Evolutionary conservation across 306 rosid genomes (phyloP).

Genomic region (Astragalus membranaceus): DNA sequence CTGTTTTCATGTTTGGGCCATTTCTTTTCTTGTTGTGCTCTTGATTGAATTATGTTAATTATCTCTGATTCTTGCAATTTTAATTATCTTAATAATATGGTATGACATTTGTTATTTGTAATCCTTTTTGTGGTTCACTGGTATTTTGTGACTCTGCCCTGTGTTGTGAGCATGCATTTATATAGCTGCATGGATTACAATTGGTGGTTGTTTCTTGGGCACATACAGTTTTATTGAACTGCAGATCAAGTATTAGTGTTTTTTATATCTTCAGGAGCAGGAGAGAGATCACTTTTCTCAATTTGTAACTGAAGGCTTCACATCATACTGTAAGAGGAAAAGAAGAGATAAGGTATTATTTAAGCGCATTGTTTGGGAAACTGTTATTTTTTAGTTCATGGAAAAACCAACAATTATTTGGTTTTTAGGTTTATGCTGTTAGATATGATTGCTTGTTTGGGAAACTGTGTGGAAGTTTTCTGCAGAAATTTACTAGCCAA

Average conservation of each 20-base stretch:
- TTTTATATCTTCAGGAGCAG: slow-evolving; percentile 52
- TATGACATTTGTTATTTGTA: background rate
- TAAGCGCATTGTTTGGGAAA: background rate
- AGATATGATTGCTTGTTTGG: background rate
- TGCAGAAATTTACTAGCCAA: background rate
- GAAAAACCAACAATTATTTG: background rate
- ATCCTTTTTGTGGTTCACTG: background rate
- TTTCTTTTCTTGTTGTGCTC: too few species aligned
- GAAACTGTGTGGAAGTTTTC: background rate
- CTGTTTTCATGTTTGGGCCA: background rate
- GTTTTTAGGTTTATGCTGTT: background rate
- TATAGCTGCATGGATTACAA: background rate
- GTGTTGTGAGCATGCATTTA: background rate
- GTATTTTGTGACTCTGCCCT: background rate
- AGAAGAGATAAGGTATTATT: slow-evolving; percentile 92
- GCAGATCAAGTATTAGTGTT: background rate
- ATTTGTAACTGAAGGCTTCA: slow-evolving; percentile 84
- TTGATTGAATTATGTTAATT: too few species aligned
- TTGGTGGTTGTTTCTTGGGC: background rate
- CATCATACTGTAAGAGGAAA: slow-evolving; percentile 89
- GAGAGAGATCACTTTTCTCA: slow-evolving; percentile 90
- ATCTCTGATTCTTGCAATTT: too few species aligned
- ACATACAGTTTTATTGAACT: background rate
- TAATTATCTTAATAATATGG: too few species aligned
- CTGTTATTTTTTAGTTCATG: background rate